Evolutionary conservation across 2,329 filamentous ascomycete genomes (phyloP), one percentile per base, ranked within the genome.

Genomic region (Hymenoscyphus scutula): DNA sequence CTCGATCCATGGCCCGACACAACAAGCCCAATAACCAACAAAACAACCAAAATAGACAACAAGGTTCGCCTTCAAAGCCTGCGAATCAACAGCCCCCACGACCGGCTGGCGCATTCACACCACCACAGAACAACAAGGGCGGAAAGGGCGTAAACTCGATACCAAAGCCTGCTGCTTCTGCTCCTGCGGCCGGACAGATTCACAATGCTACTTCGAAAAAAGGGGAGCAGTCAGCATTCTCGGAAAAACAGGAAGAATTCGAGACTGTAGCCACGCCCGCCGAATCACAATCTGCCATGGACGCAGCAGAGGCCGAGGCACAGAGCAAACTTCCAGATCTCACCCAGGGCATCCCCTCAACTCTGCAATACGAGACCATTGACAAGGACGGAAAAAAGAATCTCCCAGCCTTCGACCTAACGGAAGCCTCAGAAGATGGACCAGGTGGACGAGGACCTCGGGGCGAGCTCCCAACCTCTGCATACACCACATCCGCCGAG

Each of bases 281-380:
- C 25, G 60, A 69, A 45, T 69, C 70, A 23, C 63, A 71, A 56
- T 68, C 77, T 63, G 71, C 74, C 57, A 71, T 77, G 60, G 76
- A 79, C 53, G 66, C 75, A 56, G 76, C 79, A 58, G 70, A 73
- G 58, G 76, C 79, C 58, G 70, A 78, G 63, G 78, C 82, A 68
- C 80, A 86, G 27, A 81, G 84, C 59, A 83, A 88, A 71, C 84
- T 97, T 13, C 94, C 94, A 59, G 93, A 98, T 74, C 82, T 98
- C 53, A 95, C 92, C n/a, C 89, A 94, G 73, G 94, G 94, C 67
- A 96, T 98, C 66, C 94, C 94, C 0, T 97, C 93, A 1, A 97
- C 93, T 0, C 83, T 97, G 61, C 90, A 89, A 62, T 88, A 88
- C 64, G 94, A 97, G 77, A 84, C 89, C 62, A 77, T 79, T 0